Evolutionary conservation across 139 green algal species (phyloP).

Genomic region (Tetraselmis chui): DNA sequence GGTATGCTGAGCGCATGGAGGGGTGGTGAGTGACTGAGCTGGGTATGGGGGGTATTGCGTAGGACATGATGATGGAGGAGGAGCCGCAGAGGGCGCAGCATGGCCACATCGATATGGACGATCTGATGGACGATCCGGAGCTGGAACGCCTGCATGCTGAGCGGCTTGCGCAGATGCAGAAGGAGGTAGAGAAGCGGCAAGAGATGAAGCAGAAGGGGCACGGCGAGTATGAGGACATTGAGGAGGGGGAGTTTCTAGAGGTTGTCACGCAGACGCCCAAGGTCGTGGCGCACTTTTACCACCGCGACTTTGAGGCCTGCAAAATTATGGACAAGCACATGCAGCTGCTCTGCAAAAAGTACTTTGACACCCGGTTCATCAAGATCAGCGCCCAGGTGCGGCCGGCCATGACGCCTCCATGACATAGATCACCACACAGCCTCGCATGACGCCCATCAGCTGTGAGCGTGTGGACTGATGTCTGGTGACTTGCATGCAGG

Average conservation of each 20-base stretch:
- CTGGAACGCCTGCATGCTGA: slow-evolving; percentile 57
- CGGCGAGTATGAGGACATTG: slow-evolving; percentile 66
- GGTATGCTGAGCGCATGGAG: neutral
- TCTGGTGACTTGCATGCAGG: slow-evolving; percentile 29
- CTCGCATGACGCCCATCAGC: neutral
- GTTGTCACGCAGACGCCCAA: slow-evolving; percentile 71
- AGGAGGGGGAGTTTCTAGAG: slow-evolving; percentile 87
- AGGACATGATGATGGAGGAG: slow-evolving; percentile 25
- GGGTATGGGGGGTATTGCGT: neutral
- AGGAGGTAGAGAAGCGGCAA: slow-evolving; percentile 72
- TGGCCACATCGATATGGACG: slow-evolving; percentile 59
- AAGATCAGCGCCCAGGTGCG: slow-evolving; percentile 76
- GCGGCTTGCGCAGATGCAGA: slow-evolving; percentile 58
- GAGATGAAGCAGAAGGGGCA: slow-evolving; percentile 74
- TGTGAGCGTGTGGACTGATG: neutral
- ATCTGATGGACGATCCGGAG: slow-evolving; percentile 69
- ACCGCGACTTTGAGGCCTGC: slow-evolving; percentile 92
- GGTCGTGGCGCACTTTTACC: slow-evolving; percentile 90
- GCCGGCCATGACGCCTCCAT: too few relatives aligned
- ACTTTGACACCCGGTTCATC: slow-evolving; percentile 89
- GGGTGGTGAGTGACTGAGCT: neutral
- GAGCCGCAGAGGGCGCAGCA: slow-evolving; percentile 14
- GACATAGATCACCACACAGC: neutral
- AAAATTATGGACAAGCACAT: slow-evolving; percentile 96
- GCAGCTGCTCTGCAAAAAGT: slow-evolving; percentile 47